phyloP scores from a whole-genome alignment of 1,284 basidiomycete species.

The Melampsora americana region DNA sequence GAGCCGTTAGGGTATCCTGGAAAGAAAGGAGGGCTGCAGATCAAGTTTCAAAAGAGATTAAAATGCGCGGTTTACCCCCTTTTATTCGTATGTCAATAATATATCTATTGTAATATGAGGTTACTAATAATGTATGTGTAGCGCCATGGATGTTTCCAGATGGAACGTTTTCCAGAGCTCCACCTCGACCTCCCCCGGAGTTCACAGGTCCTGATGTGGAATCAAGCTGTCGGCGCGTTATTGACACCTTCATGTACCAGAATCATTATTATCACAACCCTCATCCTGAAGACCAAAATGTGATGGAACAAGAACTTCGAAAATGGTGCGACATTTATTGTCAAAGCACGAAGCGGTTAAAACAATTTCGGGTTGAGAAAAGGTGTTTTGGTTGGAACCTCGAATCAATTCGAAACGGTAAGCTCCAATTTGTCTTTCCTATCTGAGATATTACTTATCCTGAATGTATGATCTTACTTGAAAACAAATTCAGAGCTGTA shows the following conservation, averaged over 20 bases:
- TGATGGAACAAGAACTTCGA: slow-evolving; percentile 21
- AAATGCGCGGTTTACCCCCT: slow-evolving; percentile 15
- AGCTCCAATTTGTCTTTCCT: not conserved
- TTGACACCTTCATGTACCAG: slow-evolving; percentile 3
- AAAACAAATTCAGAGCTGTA: not conserved
- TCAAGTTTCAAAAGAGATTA: slow-evolving; percentile 16
- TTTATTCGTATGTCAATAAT: slow-evolving; percentile 19
- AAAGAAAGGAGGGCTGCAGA: slow-evolving; percentile 25
- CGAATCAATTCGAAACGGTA: slow-evolving; percentile 11
- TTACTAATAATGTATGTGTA: not conserved
- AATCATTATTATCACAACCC: slow-evolving; percentile 17
- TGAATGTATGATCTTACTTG: too few species aligned
- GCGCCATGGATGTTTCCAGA: slow-evolving; percentile 34
- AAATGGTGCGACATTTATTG: slow-evolving; percentile 36
- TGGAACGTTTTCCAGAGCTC: slow-evolving; percentile 10
- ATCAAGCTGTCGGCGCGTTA: not conserved
- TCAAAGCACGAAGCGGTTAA: slow-evolving; percentile 7
- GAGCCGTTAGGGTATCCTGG: slow-evolving; percentile 1
- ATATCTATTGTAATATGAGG: not conserved
- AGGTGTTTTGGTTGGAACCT: slow-evolving; percentile 33
- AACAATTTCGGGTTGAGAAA: slow-evolving; percentile 35
- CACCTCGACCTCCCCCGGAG: slow-evolving; percentile 24
- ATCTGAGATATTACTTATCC: too few species aligned
- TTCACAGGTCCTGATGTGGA: slow-evolving; percentile 16
- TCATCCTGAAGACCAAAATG: not conserved